Conservation (phyloP, 2,329 filamentous ascomycete genomes). For the Kalaharituber pfeilii region DNA sequence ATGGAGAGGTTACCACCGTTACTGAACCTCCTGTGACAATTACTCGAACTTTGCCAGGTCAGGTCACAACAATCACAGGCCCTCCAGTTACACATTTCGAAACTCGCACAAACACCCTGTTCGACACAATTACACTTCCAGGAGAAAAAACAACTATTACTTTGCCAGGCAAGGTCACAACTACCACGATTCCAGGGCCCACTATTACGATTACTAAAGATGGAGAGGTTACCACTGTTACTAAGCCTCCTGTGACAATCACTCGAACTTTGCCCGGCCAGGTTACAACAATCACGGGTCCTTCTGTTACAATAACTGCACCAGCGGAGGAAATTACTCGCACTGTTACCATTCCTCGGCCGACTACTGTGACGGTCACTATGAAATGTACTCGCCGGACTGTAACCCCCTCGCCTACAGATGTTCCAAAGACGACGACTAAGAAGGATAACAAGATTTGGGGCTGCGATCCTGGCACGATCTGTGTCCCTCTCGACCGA, state of each 20-base stretch:
- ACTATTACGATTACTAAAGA: not conserved
- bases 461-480: conserved; percentile 12
- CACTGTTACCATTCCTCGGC: not conserved
- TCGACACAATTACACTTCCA: conserved; percentile 4
- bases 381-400: not conserved
- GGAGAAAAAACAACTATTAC: conserved; percentile 11
- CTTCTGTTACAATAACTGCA: conserved; percentile 9
- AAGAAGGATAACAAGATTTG: conserved; percentile 8
- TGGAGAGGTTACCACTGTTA: not conserved
- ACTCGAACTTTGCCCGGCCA: not conserved
- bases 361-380: not conserved
- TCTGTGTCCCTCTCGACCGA: conserved; percentile 12
- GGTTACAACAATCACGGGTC: conserved; percentile 12
- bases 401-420: not conserved
- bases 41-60: not conserved
- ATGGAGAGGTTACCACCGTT: not conserved
- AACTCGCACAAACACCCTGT: not conserved
- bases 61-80: not conserved
- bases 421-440: not conserved
- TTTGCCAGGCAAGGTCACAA: not conserved
- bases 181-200: conserved; percentile 4
- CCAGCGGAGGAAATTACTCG: not conserved
- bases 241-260: not conserved
- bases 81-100: not conserved
- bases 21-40: not conserved